Base-by-base conservation (phyloP, 2,329 filamentous ascomycete species). In the Didymosphaeria variabile region DNA sequence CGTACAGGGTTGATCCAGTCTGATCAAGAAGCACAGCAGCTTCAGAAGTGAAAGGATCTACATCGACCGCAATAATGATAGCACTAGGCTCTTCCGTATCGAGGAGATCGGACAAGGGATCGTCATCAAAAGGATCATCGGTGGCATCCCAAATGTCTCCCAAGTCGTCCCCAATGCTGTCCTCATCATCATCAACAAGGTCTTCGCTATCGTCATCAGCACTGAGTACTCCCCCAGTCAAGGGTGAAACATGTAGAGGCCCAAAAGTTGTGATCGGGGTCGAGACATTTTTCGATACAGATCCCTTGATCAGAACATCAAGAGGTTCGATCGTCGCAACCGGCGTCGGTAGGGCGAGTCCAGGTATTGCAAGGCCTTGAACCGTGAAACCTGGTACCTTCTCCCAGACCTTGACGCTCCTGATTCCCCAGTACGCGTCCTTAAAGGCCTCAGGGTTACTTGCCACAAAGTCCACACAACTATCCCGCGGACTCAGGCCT, bases 391-490 rank as follows among this genome's bases (percentile, higher is more conserved):
- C 32, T n/a, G 45, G 31, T 6, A 65, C 63, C 44, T 65, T 73
- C 60, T 81, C 74, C 59, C 79, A 81, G 1, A 82, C 76, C 44
- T 67, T 71, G 56, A 81, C 65, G n/a, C 73, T 78, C 46, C 78
- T 77, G 64, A 81, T 77, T 21, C 75, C 72, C 77, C 77, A 82
- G 65, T 79, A 82, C 0, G 79, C 67, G 45, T 71, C 63, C 6
- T 38, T 49, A 47, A 71, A 72, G 3, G 63, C 64, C 29, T 62
- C 46, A 1, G 68, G 70, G 46, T 67, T 66, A 6, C 31, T 61
- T 8, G 61, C 69, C 4, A 73, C 68, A 46, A 63, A 73, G 19
- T 60, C 51, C 10, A 66, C 57, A 58, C 70, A 73, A 42, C 65
- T 71, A 42, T 79, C 74, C 17, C 65, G 60, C 1, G 65, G 32